A percentile compares a stretch with the other conserved stretches of the same genome.
phyloP scores from a whole-genome alignment of 768 basidiomycete species.

The Lentinula lateritia region DNA sequence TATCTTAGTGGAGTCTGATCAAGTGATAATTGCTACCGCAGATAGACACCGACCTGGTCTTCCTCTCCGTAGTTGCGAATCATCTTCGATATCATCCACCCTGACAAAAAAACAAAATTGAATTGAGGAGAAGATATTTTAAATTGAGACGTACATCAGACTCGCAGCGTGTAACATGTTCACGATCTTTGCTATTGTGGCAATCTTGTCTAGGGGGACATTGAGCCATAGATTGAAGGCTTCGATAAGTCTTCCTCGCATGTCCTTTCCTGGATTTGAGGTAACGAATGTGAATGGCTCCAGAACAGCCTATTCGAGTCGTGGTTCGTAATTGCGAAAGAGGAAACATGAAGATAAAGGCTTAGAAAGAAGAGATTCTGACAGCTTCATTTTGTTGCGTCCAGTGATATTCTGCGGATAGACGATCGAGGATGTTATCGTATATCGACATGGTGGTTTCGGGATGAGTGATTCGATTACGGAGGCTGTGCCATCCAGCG shows the following conservation, averaged over 20 bases:
- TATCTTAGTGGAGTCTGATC: background rate
- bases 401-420: conserved; percentile 4
- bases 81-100: conserved; percentile 93
- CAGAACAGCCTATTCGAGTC: conserved; percentile 41
- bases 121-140: background rate
- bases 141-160: conserved; percentile 56
- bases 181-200: conserved; percentile 74
- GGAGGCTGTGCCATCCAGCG: conserved; percentile 29
- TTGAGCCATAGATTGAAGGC: conserved; percentile 93
- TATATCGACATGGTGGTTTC: background rate
- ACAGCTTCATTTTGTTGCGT: conserved; percentile 5
- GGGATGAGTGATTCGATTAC: background rate
- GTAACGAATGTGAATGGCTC: conserved; percentile 87
- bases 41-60: conserved; percentile 52
- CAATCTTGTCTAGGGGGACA: conserved; percentile 68
- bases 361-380: background rate
- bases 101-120: conserved; percentile 31
- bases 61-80: conserved; percentile 81
- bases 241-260: conserved; percentile 79
- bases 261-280: conserved; percentile 88
- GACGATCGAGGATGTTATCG: conserved; percentile 4
- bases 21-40: background rate
- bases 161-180: conserved; percentile 94
- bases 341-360: background rate
- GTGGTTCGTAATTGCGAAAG: background rate